A percentile compares a stretch with the other conserved stretches of the same genome.
Evolutionary conservation across 148 eudicot species (phyloP).

Genomic region (Dysphania ambrosioides): DNA sequence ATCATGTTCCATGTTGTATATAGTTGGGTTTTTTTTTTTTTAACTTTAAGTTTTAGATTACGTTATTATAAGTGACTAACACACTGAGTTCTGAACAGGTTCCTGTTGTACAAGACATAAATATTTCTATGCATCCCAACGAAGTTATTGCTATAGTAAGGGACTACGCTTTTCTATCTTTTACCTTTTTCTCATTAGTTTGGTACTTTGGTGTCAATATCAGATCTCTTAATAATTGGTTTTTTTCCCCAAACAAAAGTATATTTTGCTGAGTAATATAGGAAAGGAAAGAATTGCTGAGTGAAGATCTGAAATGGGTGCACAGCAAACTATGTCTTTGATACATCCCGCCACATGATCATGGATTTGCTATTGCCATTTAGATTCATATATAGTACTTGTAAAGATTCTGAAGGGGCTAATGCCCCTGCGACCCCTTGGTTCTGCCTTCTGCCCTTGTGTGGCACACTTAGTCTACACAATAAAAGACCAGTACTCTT

Average conservation of each 20-base stretch:
- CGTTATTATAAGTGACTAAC: constrained; percentile 20
- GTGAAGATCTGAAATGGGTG: not conserved
- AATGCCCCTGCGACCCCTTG: not conserved
- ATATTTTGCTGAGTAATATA: not conserved
- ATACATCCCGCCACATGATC: not conserved
- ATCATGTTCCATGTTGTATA: not conserved
- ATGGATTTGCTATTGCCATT: not conserved
- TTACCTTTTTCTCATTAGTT: not conserved
- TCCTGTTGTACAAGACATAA: constrained; percentile 60
- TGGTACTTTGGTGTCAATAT: not conserved
- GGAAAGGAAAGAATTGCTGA: not conserved
- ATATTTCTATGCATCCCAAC: constrained; percentile 66
- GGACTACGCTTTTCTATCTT: constrained; percentile 1
- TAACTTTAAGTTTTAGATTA: not conserved
- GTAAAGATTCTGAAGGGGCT: not conserved
- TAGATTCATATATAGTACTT: too few species aligned
- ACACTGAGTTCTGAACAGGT: constrained; percentile 48
- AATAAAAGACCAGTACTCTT: not conserved
- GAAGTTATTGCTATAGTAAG: constrained; percentile 94
- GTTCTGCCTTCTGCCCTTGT: too few species aligned
- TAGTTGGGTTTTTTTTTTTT: not conserved
- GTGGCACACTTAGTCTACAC: not conserved
- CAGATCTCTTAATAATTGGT: not conserved
- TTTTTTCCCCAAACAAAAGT: not conserved
- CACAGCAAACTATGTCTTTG: not conserved